Percentiles rank a stretch among this genome's conserved stretches.
Conservation (phyloP, 345 rosid species). For the Geranium brycei region DNA sequence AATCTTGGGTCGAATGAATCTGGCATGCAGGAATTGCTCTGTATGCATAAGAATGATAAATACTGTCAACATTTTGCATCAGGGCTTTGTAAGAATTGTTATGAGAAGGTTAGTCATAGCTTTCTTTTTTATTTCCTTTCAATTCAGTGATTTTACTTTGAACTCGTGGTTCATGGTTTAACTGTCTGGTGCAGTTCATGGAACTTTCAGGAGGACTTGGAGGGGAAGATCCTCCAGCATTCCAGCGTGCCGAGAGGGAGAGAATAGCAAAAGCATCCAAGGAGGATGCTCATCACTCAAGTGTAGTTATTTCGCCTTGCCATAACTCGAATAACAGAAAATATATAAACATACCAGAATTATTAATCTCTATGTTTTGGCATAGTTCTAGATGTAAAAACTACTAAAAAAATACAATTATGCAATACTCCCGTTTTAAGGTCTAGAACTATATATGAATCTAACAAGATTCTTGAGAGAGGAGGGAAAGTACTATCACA, state of each 20-base stretch:
- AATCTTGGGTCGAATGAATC: constrained; percentile 15
- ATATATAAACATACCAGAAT: too few species aligned
- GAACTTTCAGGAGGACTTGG: constrained; percentile 67
- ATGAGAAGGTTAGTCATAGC: constrained; percentile 35
- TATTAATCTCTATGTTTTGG: too few species aligned
- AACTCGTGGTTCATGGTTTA: constrained; percentile 6
- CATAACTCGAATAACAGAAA: neutral
- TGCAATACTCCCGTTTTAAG: too few species aligned
- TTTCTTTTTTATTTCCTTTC: constrained; percentile 4
- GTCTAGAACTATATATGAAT: too few species aligned
- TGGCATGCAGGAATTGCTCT: constrained; percentile 30
- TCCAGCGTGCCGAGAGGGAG: constrained; percentile 66
- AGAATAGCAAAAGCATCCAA: constrained; percentile 33
- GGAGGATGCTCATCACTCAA: constrained; percentile 22
- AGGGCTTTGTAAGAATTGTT: constrained; percentile 70
- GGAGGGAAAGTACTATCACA: too few species aligned
- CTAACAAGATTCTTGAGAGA: too few species aligned
- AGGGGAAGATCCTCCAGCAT: constrained; percentile 88
- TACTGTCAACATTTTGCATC: constrained; percentile 24
- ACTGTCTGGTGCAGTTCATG: constrained; percentile 34
- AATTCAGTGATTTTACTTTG: constrained; percentile 2
- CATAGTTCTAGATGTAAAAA: too few species aligned
- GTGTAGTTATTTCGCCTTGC: constrained; percentile 14
- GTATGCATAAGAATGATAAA: constrained; percentile 45
- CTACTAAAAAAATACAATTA: too few species aligned